These are phyloP conservation scores for Jasminum sambac DNA, from an alignment of 257 asterid genomes.

Conservation along the genomic window DNA sequence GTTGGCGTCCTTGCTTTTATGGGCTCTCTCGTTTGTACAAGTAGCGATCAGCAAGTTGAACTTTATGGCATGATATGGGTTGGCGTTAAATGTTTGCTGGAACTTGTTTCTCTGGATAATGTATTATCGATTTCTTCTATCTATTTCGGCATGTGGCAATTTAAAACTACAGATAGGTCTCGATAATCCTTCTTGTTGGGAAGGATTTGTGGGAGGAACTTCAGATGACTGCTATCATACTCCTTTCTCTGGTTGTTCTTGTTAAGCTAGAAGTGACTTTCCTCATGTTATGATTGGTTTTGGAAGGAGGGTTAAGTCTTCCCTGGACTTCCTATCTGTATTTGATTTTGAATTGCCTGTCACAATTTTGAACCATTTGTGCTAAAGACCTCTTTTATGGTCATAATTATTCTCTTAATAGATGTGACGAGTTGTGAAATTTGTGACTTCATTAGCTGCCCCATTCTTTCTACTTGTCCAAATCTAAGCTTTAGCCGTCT, in stretches of 20 bases:
- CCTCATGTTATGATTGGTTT: neutral
- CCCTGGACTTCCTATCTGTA: neutral
- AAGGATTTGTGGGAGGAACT: constrained; percentile 13
- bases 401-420: no score
- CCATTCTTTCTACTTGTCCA: no score
- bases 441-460: no score
- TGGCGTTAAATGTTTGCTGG: neutral
- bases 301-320: neutral
- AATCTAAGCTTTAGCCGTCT: no score
- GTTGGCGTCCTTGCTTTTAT: neutral
- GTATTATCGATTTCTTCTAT: neutral
- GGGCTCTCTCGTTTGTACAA: constrained; percentile 13
- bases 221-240: neutral
- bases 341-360: neutral
- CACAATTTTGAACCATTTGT: neutral
- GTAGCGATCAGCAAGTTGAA: neutral
- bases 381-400: no score
- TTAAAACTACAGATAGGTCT: neutral
- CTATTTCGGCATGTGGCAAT: neutral
- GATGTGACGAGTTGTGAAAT: no score
- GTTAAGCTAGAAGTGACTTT: neutral
- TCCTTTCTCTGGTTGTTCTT: neutral
- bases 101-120: neutral
- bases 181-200: constrained; percentile 20
- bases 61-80: neutral